A percentile compares a stretch with the other conserved stretches of the same genome.
phyloP scores from a whole-genome alignment of 768 basidiomycete species.

The Stropharia rugosoannulata region DNA sequence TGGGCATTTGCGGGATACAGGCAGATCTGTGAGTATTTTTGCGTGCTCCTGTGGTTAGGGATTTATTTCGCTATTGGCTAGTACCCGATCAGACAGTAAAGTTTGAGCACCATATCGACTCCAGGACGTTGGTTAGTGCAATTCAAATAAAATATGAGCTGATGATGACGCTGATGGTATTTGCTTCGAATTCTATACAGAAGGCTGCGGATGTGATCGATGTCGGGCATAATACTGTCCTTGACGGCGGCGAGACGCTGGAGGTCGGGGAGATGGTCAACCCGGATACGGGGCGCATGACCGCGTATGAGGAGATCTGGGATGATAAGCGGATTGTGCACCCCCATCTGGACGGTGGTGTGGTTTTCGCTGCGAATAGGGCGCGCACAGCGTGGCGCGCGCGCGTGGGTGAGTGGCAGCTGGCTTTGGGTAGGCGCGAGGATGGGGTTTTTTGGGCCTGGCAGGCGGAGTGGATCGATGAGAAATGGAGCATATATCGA shows the following conservation, averaged over 20 bases:
- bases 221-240: conserved; percentile 4
- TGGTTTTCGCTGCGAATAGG: background rate
- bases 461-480: background rate
- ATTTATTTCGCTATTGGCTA: background rate
- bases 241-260: conserved; percentile 3
- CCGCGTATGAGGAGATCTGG: conserved; percentile 13
- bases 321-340: background rate
- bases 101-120: conserved; percentile 13
- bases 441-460: conserved; percentile 8
- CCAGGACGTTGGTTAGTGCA: conserved; percentile 8
- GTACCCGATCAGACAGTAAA: conserved; percentile 7
- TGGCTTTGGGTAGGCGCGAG: background rate
- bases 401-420: background rate
- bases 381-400: background rate
- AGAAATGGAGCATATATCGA: background rate
- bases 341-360: background rate
- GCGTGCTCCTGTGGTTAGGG: background rate
- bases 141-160: background rate
- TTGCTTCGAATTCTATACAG: background rate
- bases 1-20: conserved; percentile 41
- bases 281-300: conserved; percentile 6
- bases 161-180: background rate
- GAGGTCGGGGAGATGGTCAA: conserved; percentile 15
- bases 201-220: conserved; percentile 4
- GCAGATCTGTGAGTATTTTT: conserved; percentile 3